These are phyloP conservation scores for Jackrogersella multiformis DNA, from an alignment of 495 filamentous ascomycete genomes.

Conservation along the genomic window DNA sequence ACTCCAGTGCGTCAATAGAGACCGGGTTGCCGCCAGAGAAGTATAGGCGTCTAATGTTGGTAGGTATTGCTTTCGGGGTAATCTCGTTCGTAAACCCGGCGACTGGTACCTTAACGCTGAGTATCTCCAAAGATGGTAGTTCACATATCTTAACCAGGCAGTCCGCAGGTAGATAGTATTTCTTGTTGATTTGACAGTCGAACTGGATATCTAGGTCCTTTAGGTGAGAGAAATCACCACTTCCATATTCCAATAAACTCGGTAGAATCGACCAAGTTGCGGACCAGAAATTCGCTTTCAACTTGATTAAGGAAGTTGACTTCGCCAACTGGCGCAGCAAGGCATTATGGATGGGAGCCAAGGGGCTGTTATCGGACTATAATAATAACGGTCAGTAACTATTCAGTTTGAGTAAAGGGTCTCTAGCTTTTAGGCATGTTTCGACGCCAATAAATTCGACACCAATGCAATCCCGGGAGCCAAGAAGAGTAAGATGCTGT, in stretches of 20 bases:
- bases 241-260: constrained; percentile 5
- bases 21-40: neutral
- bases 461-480: no score
- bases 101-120: neutral
- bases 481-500: no score
- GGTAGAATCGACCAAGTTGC: neutral
- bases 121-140: constrained; percentile 9
- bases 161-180: constrained; percentile 7
- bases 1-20: neutral
- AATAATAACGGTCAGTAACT: no score
- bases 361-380: neutral
- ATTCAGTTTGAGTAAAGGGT: no score
- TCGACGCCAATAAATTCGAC: no score
- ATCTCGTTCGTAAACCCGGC: neutral
- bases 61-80: neutral
- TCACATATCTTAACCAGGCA: constrained; percentile 9
- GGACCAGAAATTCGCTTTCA: neutral
- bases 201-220: neutral
- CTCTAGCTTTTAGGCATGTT: no score
- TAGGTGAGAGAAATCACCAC: constrained; percentile 11
- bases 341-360: constrained; percentile 3
- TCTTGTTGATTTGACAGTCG: neutral
- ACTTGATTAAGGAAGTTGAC: constrained; percentile 12
- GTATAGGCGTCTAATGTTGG: neutral
- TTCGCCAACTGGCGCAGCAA: constrained; percentile 7